Evolutionary conservation across 2,329 filamentous ascomycete genomes (phyloP).

Genomic region (Proliferodiscus dingleyae): DNA sequence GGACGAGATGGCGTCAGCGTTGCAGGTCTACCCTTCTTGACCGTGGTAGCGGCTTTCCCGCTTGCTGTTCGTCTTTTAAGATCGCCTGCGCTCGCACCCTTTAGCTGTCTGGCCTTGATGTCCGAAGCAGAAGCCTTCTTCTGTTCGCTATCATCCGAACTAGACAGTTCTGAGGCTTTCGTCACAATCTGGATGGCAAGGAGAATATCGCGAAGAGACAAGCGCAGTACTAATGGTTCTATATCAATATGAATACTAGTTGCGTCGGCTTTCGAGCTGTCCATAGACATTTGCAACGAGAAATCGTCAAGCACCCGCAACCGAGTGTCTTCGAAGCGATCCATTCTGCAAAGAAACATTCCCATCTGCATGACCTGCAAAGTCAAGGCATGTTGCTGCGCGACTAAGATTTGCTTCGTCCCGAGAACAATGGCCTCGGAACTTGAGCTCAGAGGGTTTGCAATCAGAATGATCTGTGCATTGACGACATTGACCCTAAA

Average conservation of each 20-base stretch:
- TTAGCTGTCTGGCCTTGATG: conserved; percentile 51
- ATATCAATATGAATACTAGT: conserved; percentile 83
- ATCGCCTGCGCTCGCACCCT: conserved; percentile 25
- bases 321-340: conserved; percentile 86
- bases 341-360: conserved; percentile 99
- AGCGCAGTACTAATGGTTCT: conserved; percentile 82
- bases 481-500: conserved; percentile 94
- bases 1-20: conserved; percentile 24
- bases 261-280: conserved; percentile 56
- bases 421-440: conserved; percentile 95
- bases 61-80: conserved; percentile 54
- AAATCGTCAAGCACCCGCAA: conserved; percentile 96
- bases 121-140: conserved; percentile 39
- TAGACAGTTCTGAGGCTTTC: conserved; percentile 83
- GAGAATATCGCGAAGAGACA: conserved; percentile 91
- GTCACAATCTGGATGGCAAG: conserved; percentile 88
- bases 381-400: conserved; percentile 89
- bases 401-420: conserved; percentile 87
- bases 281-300: conserved; percentile 83
- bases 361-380: conserved; percentile 90
- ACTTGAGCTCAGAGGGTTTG: conserved; percentile 81
- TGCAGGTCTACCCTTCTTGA: conserved; percentile 39
- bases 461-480: conserved; percentile 92
- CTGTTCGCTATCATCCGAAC: conserved; percentile 44
- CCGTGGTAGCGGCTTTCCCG: conserved; percentile 49